These are phyloP conservation scores for Lactuca saligna DNA, from an alignment of 129 eudicot genomes.

Conservation along the genomic window DNA sequence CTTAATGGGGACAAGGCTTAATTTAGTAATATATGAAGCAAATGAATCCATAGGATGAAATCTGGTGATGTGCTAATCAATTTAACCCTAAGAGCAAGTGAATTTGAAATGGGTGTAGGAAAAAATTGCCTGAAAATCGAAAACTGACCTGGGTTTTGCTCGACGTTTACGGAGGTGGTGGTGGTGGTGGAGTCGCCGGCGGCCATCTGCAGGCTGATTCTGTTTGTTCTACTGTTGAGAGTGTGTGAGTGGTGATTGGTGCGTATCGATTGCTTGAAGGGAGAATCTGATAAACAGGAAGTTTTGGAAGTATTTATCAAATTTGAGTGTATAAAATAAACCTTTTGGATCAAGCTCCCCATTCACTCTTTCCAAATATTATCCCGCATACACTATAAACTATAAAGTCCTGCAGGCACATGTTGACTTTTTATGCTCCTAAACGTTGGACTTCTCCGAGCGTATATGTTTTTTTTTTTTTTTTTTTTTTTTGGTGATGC, in stretches of 20 bases:
- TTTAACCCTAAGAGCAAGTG: not conserved
- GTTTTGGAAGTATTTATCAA: not conserved
- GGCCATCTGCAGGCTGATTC: constrained; percentile 25
- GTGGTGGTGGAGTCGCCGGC: constrained; percentile 22
- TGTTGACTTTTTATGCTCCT: not conserved
- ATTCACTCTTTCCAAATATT: not conserved
- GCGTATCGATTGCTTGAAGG: not conserved
- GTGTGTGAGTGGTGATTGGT: not conserved
- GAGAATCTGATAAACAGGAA: not conserved
- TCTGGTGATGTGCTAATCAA: constrained; percentile 8
- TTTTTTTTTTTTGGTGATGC: not conserved
- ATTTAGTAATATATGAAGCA: too few species aligned
- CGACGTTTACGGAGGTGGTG: not conserved
- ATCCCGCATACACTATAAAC: not conserved
- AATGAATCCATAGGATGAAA: not conserved
- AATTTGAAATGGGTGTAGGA: not conserved
- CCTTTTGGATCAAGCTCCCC: constrained; percentile 3
- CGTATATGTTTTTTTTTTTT: too few species aligned
- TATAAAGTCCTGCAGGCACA: not conserved
- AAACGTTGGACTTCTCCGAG: not conserved
- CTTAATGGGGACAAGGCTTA: too few species aligned
- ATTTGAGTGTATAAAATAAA: constrained; percentile 18
- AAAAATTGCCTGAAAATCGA: constrained; percentile 9
- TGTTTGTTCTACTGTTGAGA: not conserved
- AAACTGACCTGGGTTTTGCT: constrained; percentile 19